These are phyloP conservation scores for Amylocarpus encephaloides DNA, from an alignment of 2,329 filamentous ascomycete species.

Conservation along the genomic window DNA sequence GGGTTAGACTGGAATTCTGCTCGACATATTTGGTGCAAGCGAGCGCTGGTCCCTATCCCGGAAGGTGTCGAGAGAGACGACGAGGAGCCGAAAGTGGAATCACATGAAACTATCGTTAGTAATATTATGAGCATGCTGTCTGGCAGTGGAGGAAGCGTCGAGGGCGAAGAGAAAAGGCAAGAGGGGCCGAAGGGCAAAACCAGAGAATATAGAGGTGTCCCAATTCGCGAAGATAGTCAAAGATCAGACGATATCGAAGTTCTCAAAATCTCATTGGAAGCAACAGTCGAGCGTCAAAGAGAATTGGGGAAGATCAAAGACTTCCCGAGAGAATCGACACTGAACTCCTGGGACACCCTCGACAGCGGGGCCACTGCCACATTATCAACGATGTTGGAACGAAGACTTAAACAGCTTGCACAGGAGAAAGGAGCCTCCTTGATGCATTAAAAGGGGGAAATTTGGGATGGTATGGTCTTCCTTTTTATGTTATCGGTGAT, in stretches of 20 bases:
- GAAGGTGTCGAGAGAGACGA: slow-evolving; percentile 52
- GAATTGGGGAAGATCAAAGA: no score
- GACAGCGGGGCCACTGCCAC: no score
- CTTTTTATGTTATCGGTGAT: no score
- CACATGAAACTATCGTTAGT: neutral
- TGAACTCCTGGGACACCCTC: no score
- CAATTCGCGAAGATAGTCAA: neutral
- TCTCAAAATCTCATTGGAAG: neutral
- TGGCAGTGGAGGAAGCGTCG: slow-evolving; percentile 1
- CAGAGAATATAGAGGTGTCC: neutral
- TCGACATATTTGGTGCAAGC: slow-evolving; percentile 62
- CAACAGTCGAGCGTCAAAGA: no score
- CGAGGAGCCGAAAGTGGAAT: slow-evolving; percentile 38
- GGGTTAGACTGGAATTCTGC: slow-evolving; percentile 54
- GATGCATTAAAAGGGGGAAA: no score
- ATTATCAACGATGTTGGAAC: no score
- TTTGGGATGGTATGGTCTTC: no score
- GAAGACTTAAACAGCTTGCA: no score
- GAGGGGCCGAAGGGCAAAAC: neutral
- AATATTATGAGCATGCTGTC: neutral
- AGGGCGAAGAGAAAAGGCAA: neutral
- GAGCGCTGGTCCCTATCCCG: slow-evolving; percentile 60
- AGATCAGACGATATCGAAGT: neutral
- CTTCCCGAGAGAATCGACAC: no score
- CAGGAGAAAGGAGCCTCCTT: no score